Percentiles rank a stretch among this genome's conserved stretches.
phyloP scores from a whole-genome alignment of 2,329 filamentous ascomycete species.

The Beauveria australis region DNA sequence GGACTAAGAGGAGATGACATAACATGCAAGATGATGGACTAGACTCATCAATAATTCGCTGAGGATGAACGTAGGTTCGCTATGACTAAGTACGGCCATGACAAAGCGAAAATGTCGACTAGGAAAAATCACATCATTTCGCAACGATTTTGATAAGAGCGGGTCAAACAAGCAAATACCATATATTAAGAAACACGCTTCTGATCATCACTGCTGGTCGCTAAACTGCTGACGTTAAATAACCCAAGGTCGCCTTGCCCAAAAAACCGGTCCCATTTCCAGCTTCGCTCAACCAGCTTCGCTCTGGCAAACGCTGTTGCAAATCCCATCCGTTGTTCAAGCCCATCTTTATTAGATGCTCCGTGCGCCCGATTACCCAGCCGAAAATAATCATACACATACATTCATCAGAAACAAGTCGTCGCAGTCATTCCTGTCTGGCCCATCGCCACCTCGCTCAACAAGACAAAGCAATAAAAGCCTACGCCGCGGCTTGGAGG shows the following conservation, averaged over 20 bases:
- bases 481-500: constrained; percentile 1
- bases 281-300: neutral
- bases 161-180: neutral
- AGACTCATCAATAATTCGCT: neutral
- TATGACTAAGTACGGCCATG: neutral
- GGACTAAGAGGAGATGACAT: no score
- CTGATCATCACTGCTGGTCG: neutral
- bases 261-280: neutral
- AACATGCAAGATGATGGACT: neutral
- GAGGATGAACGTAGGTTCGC: neutral
- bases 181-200: neutral
- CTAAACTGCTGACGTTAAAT: neutral
- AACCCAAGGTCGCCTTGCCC: neutral
- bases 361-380: neutral
- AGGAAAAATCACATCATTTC: neutral
- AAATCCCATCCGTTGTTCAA: neutral
- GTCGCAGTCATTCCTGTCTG: no score
- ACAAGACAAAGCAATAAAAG: neutral
- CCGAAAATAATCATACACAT: neutral
- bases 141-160: no score
- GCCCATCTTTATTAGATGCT: neutral
- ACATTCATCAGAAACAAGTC: neutral
- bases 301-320: neutral
- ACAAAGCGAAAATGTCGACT: neutral
- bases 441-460: no score